Evolutionary conservation across 2,329 filamentous ascomycete species (phyloP).

Genomic region (Paraphaeosphaeria minitans): DNA sequence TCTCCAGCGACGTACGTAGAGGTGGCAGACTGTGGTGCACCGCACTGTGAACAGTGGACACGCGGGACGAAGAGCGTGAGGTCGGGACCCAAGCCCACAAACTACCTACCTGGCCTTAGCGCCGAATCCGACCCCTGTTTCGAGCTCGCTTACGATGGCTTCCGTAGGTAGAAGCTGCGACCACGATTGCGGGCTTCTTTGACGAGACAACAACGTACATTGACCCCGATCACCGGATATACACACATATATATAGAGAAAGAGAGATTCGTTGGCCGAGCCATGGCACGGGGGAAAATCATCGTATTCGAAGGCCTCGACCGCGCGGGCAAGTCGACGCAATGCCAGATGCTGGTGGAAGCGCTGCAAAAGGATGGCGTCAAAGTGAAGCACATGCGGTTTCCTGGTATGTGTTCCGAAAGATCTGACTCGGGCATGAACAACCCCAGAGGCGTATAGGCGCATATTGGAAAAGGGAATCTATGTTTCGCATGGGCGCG

Average conservation of each 20-base stretch:
- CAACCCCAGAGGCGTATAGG: too few relatives aligned
- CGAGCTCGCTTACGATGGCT: neutral
- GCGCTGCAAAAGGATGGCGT: slow-evolving; percentile 58
- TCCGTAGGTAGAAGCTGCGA: neutral
- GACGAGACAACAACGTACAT: neutral
- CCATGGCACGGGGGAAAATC: slow-evolving; percentile 68
- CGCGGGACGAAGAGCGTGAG: neutral
- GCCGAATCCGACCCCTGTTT: neutral
- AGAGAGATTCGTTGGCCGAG: neutral
- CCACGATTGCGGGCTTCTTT: neutral
- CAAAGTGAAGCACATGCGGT: slow-evolving; percentile 64
- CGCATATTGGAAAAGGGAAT: too few relatives aligned
- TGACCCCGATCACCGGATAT: neutral
- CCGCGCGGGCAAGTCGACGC: slow-evolving; percentile 89
- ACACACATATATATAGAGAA: too few relatives aligned
- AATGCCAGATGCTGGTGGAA: slow-evolving; percentile 71
- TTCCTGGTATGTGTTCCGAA: slow-evolving; percentile 61
- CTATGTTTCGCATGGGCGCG: too few relatives aligned
- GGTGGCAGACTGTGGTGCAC: too few relatives aligned
- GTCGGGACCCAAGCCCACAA: neutral
- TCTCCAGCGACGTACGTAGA: too few relatives aligned
- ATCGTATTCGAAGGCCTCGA: slow-evolving; percentile 89
- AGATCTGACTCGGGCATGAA: too few relatives aligned
- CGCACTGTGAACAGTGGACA: too few relatives aligned
- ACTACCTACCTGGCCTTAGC: too few relatives aligned